Evolutionary conservation across 1,284 basidiomycete genomes (phyloP).

Genomic region (Serendipita sp.): DNA sequence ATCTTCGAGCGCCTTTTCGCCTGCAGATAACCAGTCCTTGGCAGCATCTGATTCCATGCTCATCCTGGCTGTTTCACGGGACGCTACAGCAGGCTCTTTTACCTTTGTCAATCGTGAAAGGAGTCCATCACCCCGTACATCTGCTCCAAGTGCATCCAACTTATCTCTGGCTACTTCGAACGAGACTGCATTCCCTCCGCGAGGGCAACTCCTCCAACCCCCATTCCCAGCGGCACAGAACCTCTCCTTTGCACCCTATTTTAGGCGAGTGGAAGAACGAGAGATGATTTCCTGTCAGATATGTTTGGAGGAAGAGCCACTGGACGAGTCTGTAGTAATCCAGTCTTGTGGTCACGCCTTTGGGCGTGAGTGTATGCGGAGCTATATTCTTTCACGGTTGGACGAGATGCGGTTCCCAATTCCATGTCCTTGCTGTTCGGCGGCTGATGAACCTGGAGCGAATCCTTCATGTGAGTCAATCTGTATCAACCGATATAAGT

Average conservation of each 20-base stretch:
- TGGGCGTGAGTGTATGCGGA: constrained; percentile 4
- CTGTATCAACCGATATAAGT: neutral
- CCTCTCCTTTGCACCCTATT: neutral
- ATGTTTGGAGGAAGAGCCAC: neutral
- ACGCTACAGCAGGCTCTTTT: neutral
- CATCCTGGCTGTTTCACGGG: neutral
- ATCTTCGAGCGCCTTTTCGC: neutral
- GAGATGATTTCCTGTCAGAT: constrained; percentile 4
- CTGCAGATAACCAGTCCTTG: neutral
- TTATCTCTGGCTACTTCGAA: constrained; percentile 1
- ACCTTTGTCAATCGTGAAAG: neutral
- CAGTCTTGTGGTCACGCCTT: neutral
- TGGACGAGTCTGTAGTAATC: neutral
- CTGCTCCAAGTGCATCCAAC: neutral
- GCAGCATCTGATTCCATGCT: neutral
- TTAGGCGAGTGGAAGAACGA: constrained; percentile 1
- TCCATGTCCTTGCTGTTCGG: neutral
- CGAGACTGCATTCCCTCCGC: neutral
- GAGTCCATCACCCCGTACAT: constrained; percentile 1
- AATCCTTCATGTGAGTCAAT: neutral
- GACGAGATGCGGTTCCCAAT: constrained; percentile 4
- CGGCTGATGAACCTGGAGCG: neutral
- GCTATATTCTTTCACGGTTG: neutral
- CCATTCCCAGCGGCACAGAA: neutral
- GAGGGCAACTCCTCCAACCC: neutral